Percentiles rank a stretch among this genome's conserved stretches.
Evolutionary conservation across 306 rosid species (phyloP).

Genomic region (Quercus dentata): DNA sequence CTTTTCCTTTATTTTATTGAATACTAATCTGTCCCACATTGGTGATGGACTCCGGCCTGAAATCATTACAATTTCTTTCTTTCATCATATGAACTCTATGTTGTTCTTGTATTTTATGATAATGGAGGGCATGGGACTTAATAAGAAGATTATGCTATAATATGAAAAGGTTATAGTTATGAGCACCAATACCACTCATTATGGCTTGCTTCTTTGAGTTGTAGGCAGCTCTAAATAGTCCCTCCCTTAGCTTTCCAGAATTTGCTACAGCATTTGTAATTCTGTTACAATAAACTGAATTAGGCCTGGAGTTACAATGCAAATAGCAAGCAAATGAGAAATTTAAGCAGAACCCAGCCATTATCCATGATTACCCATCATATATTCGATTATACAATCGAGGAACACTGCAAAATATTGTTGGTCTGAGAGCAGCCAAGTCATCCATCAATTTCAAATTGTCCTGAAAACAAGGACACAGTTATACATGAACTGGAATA

Average conservation of each 20-base stretch:
- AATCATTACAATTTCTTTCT: background rate
- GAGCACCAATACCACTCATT: slow-evolving; percentile 53
- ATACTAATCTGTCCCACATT: slow-evolving; percentile 93
- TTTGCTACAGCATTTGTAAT: slow-evolving; percentile 77
- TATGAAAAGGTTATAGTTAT: background rate
- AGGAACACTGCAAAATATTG: slow-evolving; percentile 93
- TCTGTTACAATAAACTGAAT: slow-evolving; percentile 34
- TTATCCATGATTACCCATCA: slow-evolving; percentile 60
- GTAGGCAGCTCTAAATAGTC: slow-evolving; percentile 83
- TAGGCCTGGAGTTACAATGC: background rate
- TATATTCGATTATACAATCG: slow-evolving; percentile 94
- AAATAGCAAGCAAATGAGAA: slow-evolving; percentile 6
- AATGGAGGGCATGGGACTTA: background rate
- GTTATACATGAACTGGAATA: slow-evolving; percentile 22
- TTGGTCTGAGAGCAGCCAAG: slow-evolving; percentile 79
- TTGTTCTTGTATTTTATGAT: background rate
- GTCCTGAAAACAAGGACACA: slow-evolving; percentile 51
- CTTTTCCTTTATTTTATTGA: slow-evolving; percentile 91
- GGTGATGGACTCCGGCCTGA: slow-evolving; percentile 88
- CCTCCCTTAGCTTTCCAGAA: slow-evolving; percentile 86
- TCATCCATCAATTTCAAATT: slow-evolving; percentile 92
- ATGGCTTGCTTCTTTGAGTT: slow-evolving; percentile 88
- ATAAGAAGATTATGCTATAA: background rate
- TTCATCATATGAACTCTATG: background rate
- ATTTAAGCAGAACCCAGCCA: slow-evolving; percentile 1